phyloP scores from a whole-genome alignment of 169 alveolate species.

The Cryptosporidium meleagridis region DNA sequence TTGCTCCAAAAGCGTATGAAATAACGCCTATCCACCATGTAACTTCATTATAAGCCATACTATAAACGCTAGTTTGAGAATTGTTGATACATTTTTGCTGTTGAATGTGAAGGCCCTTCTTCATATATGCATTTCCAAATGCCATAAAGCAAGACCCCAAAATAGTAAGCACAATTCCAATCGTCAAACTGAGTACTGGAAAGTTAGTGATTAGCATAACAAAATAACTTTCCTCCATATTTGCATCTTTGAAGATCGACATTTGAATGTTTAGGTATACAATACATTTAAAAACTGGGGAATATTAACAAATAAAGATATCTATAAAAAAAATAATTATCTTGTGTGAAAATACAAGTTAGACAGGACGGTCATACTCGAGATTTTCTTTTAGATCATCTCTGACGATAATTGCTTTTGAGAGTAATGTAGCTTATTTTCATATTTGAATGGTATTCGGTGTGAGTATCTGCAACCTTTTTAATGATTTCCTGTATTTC shows the following conservation, averaged over 20 bases:
- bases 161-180: constrained; percentile 83
- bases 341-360: constrained; percentile 10
- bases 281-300: background rate
- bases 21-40: constrained; percentile 84
- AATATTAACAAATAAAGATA: background rate
- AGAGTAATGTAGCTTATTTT: constrained; percentile 65
- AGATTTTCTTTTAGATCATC: background rate
- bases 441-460: constrained; percentile 65
- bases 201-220: background rate
- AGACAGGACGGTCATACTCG: constrained; percentile 45
- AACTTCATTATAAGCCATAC: constrained; percentile 78
- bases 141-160: constrained; percentile 86
- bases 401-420: constrained; percentile 61
- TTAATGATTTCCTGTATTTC: constrained; percentile 71
- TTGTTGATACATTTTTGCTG: constrained; percentile 73
- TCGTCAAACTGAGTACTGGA: constrained; percentile 78
- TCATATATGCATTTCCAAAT: constrained; percentile 85
- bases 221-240: constrained; percentile 2
- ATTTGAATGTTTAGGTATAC: background rate
- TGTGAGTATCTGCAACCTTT: constrained; percentile 71
- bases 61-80: constrained; percentile 6
- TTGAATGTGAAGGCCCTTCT: constrained; percentile 81
- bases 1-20: constrained; percentile 83
- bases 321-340: background rate
- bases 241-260: background rate